Evolutionary conservation across 768 basidiomycete species (phyloP).

Genomic region (Boletellus ananiceps): DNA sequence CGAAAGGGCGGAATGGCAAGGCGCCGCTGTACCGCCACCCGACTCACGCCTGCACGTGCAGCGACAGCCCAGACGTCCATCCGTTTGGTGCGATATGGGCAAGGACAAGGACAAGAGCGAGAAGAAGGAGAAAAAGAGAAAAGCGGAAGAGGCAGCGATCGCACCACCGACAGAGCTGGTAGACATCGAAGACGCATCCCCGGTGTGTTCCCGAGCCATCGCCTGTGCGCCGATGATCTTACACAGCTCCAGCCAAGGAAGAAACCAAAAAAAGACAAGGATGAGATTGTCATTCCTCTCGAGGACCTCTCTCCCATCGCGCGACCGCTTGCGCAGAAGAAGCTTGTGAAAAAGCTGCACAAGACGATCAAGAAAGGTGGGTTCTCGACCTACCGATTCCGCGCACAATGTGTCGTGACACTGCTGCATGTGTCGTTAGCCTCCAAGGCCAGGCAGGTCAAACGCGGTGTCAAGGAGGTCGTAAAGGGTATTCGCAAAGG

Average conservation of each 20-base stretch:
- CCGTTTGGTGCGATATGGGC: constrained; percentile 38
- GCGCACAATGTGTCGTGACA: background rate
- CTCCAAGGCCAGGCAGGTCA: constrained; percentile 91
- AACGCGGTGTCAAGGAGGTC: constrained; percentile 97
- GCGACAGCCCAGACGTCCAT: too few relatives aligned
- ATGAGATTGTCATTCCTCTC: constrained; percentile 57
- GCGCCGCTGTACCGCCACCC: too few relatives aligned
- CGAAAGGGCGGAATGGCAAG: too few relatives aligned
- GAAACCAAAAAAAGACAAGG: constrained; percentile 60
- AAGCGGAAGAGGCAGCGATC: constrained; percentile 33
- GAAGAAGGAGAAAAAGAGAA: constrained; percentile 71
- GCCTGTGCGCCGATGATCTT: constrained; percentile 28
- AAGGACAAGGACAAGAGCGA: constrained; percentile 78
- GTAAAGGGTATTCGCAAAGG: constrained; percentile 97
- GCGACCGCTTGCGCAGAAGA: constrained; percentile 87
- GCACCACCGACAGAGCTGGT: constrained; percentile 39
- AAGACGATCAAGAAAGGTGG: constrained; percentile 90
- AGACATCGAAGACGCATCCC: constrained; percentile 38
- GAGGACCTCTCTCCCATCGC: constrained; percentile 94
- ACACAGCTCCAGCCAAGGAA: constrained; percentile 37
- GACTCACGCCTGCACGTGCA: too few relatives aligned
- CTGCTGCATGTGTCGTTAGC: constrained; percentile 42
- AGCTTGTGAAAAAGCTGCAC: constrained; percentile 90
- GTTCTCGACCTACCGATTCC: constrained; percentile 8
- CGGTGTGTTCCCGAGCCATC: constrained; percentile 24